Base-by-base conservation (phyloP, 2,329 filamentous ascomycete genomes). In the Scedosporium boydii region DNA sequence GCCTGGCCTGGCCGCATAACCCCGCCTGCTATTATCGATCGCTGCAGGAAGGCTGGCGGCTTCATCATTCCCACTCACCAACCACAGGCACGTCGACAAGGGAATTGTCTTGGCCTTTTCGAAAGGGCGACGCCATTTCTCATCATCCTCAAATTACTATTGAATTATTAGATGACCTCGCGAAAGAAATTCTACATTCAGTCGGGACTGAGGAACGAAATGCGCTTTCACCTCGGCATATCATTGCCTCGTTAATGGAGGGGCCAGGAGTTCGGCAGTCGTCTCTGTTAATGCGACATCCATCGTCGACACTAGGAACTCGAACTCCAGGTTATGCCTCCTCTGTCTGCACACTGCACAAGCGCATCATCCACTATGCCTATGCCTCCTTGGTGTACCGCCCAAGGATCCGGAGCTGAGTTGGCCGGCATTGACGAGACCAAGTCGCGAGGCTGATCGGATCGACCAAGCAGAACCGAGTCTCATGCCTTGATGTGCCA, bases 381-480 rank as follows among this genome's bases (percentile, higher is more conserved):
- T 48, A 55, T 27, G 51, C 23, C 23, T 23, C 29, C 23, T 55
- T 23, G 2, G 9, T 23, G 18, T 23, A 18, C 23, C 3, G 6
- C 12, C 29, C 51, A 23, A 6, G 21, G 18, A 38, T 12, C 34
- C 10, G 34, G 34, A 38, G 34, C 34, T 38, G 34, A 38, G 18
- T 1, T 55, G 7, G 51, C 18, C 51, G 51, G 51, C 51, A 55
- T 55, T 55, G 51, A 55, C 51, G 14, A 55, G 18, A 23, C 51
- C 51, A 55, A 55, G 51, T 55, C 34, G 34, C 34, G 34, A 38
- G 34, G 34, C 34, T 38, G 34, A 38, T 23, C n/a, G 46, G 34
- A 58, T 58, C 26, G 55, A 58, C 55, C 26, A 23, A 58, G 55
- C 55, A 58, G 55, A 58, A 16, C 55, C 29, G 55, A 58, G 55